These are phyloP conservation scores for Plasmodium inui DNA, from an alignment of 169 alveolate genomes.

Conservation along the genomic window DNA sequence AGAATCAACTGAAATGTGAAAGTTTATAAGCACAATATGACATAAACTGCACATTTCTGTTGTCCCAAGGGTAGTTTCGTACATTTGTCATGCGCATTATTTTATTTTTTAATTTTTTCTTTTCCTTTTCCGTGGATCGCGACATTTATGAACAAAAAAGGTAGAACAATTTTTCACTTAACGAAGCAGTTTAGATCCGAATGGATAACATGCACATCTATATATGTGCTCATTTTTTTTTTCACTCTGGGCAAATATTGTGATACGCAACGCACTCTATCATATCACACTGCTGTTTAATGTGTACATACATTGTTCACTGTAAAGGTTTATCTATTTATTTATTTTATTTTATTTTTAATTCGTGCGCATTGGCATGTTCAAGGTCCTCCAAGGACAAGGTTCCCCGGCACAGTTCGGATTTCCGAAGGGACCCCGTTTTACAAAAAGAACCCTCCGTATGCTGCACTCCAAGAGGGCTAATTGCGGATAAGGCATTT, in stretches of 20 bases:
- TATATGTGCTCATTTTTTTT: neutral
- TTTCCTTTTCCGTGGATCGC: constrained; percentile 1
- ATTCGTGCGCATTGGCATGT: neutral
- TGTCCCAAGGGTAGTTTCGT: neutral
- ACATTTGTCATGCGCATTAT: neutral
- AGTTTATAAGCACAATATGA: neutral
- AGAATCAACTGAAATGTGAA: neutral
- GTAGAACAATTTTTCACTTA: constrained; percentile 11
- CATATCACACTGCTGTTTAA: neutral
- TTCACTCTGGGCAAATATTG: neutral
- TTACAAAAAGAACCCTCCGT: neutral
- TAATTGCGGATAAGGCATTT: neutral
- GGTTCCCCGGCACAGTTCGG: neutral
- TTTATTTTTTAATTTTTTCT: neutral
- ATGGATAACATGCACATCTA: neutral
- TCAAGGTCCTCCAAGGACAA: neutral
- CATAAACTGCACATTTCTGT: constrained; percentile 48
- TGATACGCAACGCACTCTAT: neutral
- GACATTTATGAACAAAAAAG: neutral
- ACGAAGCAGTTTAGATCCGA: neutral
- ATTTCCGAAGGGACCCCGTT: neutral
- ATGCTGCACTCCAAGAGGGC: neutral
- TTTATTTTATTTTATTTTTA: neutral
- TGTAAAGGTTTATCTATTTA: neutral
- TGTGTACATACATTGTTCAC: constrained; percentile 49